A percentile compares a stretch with the other conserved stretches of the same genome.
These are phyloP conservation scores for Whalleya microplaca DNA, from an alignment of 2,329 filamentous ascomycete genomes.

Conservation along the genomic window DNA sequence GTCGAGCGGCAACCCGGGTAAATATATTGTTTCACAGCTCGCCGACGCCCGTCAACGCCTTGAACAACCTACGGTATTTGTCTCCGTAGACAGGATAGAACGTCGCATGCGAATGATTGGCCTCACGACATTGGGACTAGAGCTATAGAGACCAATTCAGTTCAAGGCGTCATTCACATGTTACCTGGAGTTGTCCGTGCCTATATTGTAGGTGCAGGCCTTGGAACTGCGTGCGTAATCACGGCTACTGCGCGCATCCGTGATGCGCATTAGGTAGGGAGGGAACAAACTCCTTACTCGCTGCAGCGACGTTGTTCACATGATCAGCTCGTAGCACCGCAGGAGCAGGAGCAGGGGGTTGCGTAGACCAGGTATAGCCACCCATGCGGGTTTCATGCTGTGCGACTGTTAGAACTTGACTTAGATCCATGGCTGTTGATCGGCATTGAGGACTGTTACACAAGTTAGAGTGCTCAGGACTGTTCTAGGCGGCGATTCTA, in stretches of 20 bases:
- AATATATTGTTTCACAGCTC: neutral
- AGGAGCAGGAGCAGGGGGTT: neutral
- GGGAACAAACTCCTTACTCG: neutral
- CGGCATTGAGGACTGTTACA: neutral
- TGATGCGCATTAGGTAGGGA: neutral
- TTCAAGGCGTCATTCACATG: too few relatives aligned
- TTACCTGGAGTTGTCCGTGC: too few relatives aligned
- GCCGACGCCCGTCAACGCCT: neutral
- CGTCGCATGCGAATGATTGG: too few relatives aligned
- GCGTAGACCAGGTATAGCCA: neutral
- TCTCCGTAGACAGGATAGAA: too few relatives aligned
- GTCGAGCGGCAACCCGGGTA: neutral
- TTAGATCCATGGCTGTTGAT: neutral
- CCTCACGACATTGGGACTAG: too few relatives aligned
- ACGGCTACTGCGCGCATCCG: neutral
- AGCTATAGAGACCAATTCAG: too few relatives aligned
- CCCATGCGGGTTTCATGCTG: slow-evolving; percentile 6
- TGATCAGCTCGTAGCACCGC: neutral
- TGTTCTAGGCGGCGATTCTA: too few relatives aligned
- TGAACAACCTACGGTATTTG: too few relatives aligned
- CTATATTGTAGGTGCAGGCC: too few relatives aligned
- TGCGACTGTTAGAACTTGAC: slow-evolving; percentile 11
- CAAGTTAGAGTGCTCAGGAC: too few relatives aligned
- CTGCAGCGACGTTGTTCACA: neutral
- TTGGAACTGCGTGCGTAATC: neutral